These are phyloP conservation scores for Leccinellum rugosiceps DNA, from an alignment of 768 basidiomycete genomes.

Conservation along the genomic window DNA sequence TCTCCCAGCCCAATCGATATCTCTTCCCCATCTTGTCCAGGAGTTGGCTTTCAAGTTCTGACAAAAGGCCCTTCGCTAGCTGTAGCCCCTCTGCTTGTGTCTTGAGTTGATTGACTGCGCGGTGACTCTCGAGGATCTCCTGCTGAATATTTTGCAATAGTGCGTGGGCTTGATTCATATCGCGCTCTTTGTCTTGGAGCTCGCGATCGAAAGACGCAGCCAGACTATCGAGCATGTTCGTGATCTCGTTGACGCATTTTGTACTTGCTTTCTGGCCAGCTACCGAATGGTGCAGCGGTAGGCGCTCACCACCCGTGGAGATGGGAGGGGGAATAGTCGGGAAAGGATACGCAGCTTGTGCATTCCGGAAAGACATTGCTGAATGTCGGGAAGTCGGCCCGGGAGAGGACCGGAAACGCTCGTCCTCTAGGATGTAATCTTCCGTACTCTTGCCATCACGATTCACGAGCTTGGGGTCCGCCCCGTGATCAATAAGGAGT, in stretches of 20 bases:
- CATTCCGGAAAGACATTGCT: constrained; percentile 71
- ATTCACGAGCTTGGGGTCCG: constrained; percentile 92
- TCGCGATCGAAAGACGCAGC: constrained; percentile 91
- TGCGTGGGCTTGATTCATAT: constrained; percentile 85
- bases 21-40: constrained; percentile 73
- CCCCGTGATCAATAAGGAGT: constrained; percentile 92
- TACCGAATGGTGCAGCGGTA: constrained; percentile 79
- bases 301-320: constrained; percentile 52
- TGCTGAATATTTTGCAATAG: constrained; percentile 82
- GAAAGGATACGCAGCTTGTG: constrained; percentile 49
- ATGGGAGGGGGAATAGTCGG: constrained; percentile 42
- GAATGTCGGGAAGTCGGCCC: constrained; percentile 64
- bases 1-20: constrained; percentile 88
- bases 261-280: constrained; percentile 86
- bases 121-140: constrained; percentile 84
- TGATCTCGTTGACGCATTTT: constrained; percentile 79
- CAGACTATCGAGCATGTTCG: constrained; percentile 81
- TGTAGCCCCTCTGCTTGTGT: constrained; percentile 63
- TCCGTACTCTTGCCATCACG: constrained; percentile 95
- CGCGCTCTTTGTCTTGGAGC: constrained; percentile 86
- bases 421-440: constrained; percentile 98
- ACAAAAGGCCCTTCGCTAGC: constrained; percentile 55
- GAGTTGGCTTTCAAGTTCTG: constrained; percentile 63
- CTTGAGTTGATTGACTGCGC: constrained; percentile 67
- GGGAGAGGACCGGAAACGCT: constrained; percentile 92